Evolutionary conservation across 352 stramenopile genomes (phyloP).

Genomic region (Globisporangium cederbergense): DNA sequence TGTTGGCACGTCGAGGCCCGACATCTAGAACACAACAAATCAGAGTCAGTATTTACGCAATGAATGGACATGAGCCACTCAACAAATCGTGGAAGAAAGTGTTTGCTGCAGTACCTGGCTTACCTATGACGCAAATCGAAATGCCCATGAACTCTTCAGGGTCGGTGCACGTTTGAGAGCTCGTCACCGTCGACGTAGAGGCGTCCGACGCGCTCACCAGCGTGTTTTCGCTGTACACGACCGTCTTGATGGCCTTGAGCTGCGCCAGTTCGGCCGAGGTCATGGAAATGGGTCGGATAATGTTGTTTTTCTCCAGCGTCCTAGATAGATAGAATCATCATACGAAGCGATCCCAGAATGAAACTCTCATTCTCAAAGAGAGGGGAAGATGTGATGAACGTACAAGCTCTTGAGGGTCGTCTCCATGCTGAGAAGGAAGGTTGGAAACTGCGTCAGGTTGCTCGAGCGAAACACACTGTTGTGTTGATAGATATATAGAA

Average conservation of each 20-base stretch:
- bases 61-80: neutral
- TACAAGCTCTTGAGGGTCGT: slow-evolving; percentile 15
- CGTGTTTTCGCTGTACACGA: slow-evolving; percentile 20
- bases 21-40: neutral
- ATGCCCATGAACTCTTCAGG: slow-evolving; percentile 3
- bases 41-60: neutral
- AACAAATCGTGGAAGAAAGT: neutral
- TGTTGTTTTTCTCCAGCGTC: slow-evolving; percentile 17
- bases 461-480: slow-evolving; percentile 33
- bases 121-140: slow-evolving; percentile 24
- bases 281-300: slow-evolving; percentile 20
- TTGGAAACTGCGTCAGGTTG: slow-evolving; percentile 43
- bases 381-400: neutral
- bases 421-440: slow-evolving; percentile 31
- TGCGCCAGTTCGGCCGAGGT: slow-evolving; percentile 11
- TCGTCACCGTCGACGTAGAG: neutral
- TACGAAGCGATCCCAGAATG: neutral
- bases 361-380: neutral
- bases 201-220: neutral
- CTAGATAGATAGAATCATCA: slow-evolving; percentile 1
- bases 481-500: neutral
- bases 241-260: slow-evolving; percentile 18
- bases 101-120: neutral
- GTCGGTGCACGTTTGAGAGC: slow-evolving; percentile 2
- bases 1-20: slow-evolving; percentile 1